Percentiles rank a stretch among this genome's conserved stretches.
These are phyloP conservation scores for Lippia alba DNA, from an alignment of 305 asterid genomes.

Conservation along the genomic window DNA sequence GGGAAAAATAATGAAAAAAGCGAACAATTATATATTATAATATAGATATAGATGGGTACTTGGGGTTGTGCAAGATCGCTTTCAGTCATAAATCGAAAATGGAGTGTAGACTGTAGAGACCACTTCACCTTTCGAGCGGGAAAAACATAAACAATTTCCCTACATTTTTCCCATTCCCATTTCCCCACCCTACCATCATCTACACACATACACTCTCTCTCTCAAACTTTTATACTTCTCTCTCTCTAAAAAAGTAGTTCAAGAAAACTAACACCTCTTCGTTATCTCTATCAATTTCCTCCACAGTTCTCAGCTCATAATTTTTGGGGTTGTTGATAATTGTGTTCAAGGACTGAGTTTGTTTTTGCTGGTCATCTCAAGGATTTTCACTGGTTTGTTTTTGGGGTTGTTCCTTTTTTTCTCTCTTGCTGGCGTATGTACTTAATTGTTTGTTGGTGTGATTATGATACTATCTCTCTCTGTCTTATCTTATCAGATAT, in stretches of 20 bases:
- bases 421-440: not conserved
- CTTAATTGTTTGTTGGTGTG: not conserved
- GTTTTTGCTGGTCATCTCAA: not conserved
- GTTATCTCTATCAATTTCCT: not conserved
- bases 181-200: not conserved
- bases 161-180: not conserved
- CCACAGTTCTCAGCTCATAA: not conserved
- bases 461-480: not conserved
- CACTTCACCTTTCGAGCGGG: slow-evolving; percentile 51
- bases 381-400: not conserved
- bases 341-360: not conserved
- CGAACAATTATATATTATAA: too few species aligned
- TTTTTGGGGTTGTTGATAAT: not conserved
- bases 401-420: slow-evolving; percentile 3
- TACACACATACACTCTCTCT: slow-evolving; percentile 17
- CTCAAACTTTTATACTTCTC: slow-evolving; percentile 7
- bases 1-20: not conserved
- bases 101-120: not conserved
- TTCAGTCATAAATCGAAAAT: slow-evolving; percentile 12
- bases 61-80: not conserved
- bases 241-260: slow-evolving; percentile 30
- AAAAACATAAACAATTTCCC: slow-evolving; percentile 44
- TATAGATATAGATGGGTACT: not conserved
- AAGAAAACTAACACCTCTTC: not conserved
- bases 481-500: slow-evolving; percentile 12